Evolutionary conservation across 1,284 basidiomycete species (phyloP).

Genomic region (Ustilago esculenta): DNA sequence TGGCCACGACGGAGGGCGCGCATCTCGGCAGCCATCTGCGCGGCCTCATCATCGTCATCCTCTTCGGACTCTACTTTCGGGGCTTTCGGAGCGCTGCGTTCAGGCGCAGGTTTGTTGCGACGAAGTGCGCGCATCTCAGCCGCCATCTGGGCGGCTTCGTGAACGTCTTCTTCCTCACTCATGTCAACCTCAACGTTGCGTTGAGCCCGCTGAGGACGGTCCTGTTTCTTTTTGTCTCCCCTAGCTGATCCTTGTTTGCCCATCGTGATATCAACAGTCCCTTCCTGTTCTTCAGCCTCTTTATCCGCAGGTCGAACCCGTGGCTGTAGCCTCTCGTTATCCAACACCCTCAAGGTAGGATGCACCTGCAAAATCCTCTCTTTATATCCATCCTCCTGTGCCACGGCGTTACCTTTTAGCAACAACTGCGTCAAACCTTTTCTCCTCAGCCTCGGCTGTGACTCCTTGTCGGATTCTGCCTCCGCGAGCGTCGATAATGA

Average conservation of each 20-base stretch:
- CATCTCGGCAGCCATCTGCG: constrained; percentile 38
- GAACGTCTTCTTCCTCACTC: neutral
- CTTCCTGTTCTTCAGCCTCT: constrained; percentile 5
- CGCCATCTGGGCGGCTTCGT: constrained; percentile 7
- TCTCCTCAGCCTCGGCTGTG: constrained; percentile 25
- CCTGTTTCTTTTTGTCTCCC: neutral
- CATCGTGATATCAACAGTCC: neutral
- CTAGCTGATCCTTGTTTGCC: neutral
- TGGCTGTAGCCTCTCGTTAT: constrained; percentile 47
- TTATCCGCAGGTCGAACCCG: constrained; percentile 12
- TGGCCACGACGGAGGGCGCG: constrained; percentile 29
- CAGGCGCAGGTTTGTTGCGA: too few species aligned
- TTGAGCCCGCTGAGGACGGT: neutral
- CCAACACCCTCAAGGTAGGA: constrained; percentile 48
- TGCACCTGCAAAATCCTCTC: constrained; percentile 41
- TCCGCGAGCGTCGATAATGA: constrained; percentile 37
- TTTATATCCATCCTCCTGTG: constrained; percentile 30
- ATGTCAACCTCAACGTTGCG: neutral
- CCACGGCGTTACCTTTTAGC: constrained; percentile 54
- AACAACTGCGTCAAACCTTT: constrained; percentile 53
- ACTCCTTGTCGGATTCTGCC: constrained; percentile 8
- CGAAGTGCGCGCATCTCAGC: constrained; percentile 19
- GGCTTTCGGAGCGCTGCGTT: too few species aligned
- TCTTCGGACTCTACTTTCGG: constrained; percentile 9
- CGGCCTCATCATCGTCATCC: constrained; percentile 31